These are phyloP conservation scores for Xerophyta viscosa DNA, from an alignment of 106 monocot species.

Conservation along the genomic window DNA sequence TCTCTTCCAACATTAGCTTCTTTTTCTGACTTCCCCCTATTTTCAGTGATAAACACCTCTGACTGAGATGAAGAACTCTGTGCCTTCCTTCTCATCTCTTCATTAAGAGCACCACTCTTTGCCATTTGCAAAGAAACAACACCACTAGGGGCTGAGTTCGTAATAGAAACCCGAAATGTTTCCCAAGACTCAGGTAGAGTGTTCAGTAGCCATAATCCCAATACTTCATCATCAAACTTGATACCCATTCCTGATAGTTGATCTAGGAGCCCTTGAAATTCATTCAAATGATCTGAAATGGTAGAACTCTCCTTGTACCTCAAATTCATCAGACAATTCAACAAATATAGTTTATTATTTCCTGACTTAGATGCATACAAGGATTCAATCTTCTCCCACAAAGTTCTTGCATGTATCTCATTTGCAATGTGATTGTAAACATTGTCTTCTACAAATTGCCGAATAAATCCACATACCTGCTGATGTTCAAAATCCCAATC, in stretches of 20 bases:
- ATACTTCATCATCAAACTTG: background rate
- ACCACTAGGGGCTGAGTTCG: background rate
- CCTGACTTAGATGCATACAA: too few species aligned
- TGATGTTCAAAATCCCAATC: too few species aligned
- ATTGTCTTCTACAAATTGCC: too few species aligned
- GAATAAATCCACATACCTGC: too few species aligned
- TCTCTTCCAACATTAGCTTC: background rate
- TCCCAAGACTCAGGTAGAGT: background rate
- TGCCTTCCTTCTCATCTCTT: conserved; percentile 9
- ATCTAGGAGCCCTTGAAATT: background rate
- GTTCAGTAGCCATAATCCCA: background rate
- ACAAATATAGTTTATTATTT: background rate
- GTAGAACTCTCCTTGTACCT: background rate
- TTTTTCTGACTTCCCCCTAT: background rate
- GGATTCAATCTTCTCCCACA: too few species aligned
- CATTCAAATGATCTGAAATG: too few species aligned
- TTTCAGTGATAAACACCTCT: background rate
- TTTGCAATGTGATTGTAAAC: too few species aligned
- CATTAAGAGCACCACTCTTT: background rate
- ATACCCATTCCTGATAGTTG: background rate
- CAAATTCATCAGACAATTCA: background rate
- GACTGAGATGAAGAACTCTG: background rate
- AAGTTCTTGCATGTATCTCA: too few species aligned
- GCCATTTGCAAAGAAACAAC: background rate
- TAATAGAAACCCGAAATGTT: background rate